A percentile compares a stretch with the other conserved stretches of the same genome.
These are phyloP conservation scores for Clitopilus passeckerianus DNA, from an alignment of 768 basidiomycete species.

Conservation along the genomic window DNA sequence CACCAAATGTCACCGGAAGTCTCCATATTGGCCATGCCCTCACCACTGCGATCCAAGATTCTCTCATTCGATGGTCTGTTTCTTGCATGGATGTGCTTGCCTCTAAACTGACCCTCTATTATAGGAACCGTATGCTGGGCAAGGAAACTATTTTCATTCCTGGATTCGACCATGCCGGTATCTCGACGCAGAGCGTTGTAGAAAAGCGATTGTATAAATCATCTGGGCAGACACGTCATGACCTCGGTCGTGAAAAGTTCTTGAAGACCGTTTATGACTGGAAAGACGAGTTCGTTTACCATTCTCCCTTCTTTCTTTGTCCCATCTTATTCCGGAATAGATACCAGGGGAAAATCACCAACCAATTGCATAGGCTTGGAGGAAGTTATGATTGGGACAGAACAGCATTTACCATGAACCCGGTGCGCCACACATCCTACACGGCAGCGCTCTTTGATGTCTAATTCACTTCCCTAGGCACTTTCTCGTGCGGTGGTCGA, in stretches of 20 bases:
- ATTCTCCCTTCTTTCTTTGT: neutral
- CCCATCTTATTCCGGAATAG: constrained; percentile 29
- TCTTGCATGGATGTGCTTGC: neutral
- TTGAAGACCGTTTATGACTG: constrained; percentile 89
- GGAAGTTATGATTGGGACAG: constrained; percentile 95
- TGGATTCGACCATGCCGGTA: constrained; percentile 98
- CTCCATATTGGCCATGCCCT: constrained; percentile 95
- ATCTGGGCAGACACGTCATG: constrained; percentile 80
- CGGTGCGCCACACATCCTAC: constrained; percentile 33
- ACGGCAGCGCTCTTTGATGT: neutral
- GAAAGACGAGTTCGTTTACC: constrained; percentile 83
- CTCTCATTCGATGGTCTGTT: constrained; percentile 78
- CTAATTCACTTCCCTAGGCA: constrained; percentile 27
- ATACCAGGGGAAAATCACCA: constrained; percentile 90
- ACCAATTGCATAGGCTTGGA: constrained; percentile 83
- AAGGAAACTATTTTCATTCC: constrained; percentile 87
- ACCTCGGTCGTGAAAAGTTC: constrained; percentile 92
- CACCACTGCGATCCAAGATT: constrained; percentile 88
- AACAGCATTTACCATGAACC: constrained; percentile 93
- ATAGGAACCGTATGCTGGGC: constrained; percentile 94
- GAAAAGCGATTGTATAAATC: constrained; percentile 88
- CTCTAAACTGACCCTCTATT: neutral
- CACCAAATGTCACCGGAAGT: constrained; percentile 95
- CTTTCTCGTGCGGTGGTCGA: constrained; percentile 87
- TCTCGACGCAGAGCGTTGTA: constrained; percentile 96